Evolutionary conservation across 441 rosid species (phyloP), one percentile per base, ranked within the genome.

Genomic region (Euphorbia schlechtendalii): DNA sequence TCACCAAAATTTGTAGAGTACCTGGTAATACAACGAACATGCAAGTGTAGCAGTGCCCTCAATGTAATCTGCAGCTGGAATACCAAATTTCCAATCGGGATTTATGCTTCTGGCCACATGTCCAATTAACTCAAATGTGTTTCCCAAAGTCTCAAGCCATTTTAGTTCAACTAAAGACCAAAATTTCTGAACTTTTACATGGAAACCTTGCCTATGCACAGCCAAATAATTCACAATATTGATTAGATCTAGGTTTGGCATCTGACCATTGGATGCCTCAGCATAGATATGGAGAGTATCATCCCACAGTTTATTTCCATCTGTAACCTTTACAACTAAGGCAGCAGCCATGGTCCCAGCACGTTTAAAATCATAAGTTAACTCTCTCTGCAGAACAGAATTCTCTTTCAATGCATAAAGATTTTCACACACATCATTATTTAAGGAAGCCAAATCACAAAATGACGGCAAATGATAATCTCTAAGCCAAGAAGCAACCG

Each of bases 311-410:
- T 72, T 86, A 55, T 75, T 82, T 71, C 69, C 70, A 67, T 87
- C 83, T 12, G 77, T 78, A 79, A 87, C 96, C 82, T 86, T 90
- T 73, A 90, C 59, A 51, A 93, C 92, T 69, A 93, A 75, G 28
- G 96, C 99, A 68, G 96, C 92, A 67, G 95, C 89, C 96, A 90
- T 81, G 41, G 98, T 90, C 71, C 95, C 98, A 69, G 96, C 91
- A 20, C 87, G 90, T 71, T 70, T 88, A 72, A 93, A 81, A 77
- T 67, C 78, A 61, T 72, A 75, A 64, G 78, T 64, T 58, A 61
- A 68, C 66, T 74, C 73, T 45, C 72, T 69, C 54, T 77, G 78
- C 22, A 27, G 49, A 11, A n/a, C 30, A 32, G 67, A 18, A 22
- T 72, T 67, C 22, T 73, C 75, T 38, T 66, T 62, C 49, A 70